phyloP scores from a whole-genome alignment of 164 flowering plant genomes.

The Cinnamomum micranthum region DNA sequence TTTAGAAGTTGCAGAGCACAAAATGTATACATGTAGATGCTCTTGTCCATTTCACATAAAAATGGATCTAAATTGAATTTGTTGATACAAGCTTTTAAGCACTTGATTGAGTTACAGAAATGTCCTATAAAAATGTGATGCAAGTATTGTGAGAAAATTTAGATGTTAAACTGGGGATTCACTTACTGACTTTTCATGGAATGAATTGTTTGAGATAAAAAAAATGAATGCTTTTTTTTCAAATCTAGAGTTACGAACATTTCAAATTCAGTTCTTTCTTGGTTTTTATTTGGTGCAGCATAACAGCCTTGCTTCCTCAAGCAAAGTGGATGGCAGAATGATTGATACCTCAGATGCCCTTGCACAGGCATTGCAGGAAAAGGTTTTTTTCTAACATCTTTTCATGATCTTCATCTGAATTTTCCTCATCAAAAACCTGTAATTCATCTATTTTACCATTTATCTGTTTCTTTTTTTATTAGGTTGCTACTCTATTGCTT shows the following conservation, averaged over 20 bases:
- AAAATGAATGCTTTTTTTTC: neutral
- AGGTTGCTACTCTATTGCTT: conserved; percentile 80
- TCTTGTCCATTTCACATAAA: no score
- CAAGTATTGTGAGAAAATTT: no score
- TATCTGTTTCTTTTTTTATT: conserved; percentile 9
- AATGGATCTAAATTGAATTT: no score
- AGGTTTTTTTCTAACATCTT: conserved; percentile 40
- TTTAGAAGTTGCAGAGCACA: neutral
- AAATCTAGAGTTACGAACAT: neutral
- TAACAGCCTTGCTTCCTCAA: conserved; percentile 15
- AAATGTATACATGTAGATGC: no score
- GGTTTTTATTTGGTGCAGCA: conserved; percentile 27
- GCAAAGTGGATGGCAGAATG: conserved; percentile 14
- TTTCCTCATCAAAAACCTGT: neutral
- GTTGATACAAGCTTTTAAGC: no score
- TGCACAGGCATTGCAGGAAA: conserved; percentile 81
- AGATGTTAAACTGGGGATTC: no score
- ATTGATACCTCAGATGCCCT: conserved; percentile 57
- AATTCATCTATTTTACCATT: neutral
- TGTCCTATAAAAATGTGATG: neutral
- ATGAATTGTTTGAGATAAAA: neutral
- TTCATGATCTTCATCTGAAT: neutral
- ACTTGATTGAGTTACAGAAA: no score
- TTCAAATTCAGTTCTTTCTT: neutral
- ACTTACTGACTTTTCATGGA: neutral